Conservation (phyloP, 805 yeast species). For the Nakazawaea laoshanensis region DNA sequence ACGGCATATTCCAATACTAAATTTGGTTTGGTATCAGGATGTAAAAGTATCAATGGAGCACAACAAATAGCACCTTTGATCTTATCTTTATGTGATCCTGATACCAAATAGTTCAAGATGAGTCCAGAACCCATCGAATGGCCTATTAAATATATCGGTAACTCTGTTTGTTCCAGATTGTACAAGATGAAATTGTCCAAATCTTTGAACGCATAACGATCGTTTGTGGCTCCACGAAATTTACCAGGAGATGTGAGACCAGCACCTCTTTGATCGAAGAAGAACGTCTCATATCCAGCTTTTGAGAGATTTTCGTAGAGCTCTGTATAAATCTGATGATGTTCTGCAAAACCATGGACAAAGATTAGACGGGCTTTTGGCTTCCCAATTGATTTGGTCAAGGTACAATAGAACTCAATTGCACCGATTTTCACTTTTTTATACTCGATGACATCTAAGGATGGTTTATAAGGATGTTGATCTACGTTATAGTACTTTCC, state of each 20-base stretch:
- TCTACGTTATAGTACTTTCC: constrained; percentile 5
- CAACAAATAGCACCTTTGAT: constrained; percentile 39
- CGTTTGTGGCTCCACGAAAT: constrained; percentile 48
- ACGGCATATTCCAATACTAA: constrained; percentile 27
- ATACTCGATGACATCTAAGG: not conserved
- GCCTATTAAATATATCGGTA: constrained; percentile 48
- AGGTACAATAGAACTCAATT: constrained; percentile 7
- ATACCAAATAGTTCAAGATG: constrained; percentile 48
- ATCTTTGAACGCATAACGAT: constrained; percentile 46
- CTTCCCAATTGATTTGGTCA: constrained; percentile 1
- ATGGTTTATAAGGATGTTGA: constrained; percentile 3
- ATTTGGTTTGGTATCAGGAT: constrained; percentile 53
- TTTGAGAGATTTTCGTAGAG: constrained; percentile 43
- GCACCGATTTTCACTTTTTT: constrained; percentile 7
- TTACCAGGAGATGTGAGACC: constrained; percentile 51
- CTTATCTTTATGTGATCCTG: constrained; percentile 37
- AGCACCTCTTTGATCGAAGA: constrained; percentile 72
- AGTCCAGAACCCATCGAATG: constrained; percentile 85
- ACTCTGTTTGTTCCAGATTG: constrained; percentile 26
- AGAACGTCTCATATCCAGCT: constrained; percentile 55
- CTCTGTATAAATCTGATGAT: constrained; percentile 37
- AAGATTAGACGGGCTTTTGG: constrained; percentile 46
- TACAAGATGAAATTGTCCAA: constrained; percentile 46
- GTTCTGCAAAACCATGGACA: constrained; percentile 71
- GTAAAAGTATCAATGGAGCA: constrained; percentile 55